A percentile compares a stretch with the other conserved stretches of the same genome.
Conservation (phyloP, 2,329 filamentous ascomycete genomes). For the Aureobasidium sp. region DNA sequence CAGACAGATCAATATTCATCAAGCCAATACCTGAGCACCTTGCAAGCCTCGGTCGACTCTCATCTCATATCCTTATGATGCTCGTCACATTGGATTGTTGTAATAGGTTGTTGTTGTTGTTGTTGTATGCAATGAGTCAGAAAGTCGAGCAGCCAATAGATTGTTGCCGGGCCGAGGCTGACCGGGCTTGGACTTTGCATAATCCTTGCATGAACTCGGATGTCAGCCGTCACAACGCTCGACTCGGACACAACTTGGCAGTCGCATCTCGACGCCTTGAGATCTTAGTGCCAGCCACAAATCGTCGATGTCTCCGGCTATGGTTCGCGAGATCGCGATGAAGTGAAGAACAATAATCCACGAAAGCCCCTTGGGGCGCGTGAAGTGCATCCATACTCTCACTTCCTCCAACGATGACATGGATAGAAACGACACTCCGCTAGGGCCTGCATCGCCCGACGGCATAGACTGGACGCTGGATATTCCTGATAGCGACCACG, state of each 20-base stretch:
- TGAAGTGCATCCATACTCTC: not conserved
- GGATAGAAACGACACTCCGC: not conserved
- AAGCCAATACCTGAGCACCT: not conserved
- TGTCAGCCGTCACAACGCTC: not conserved
- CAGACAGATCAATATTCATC: not conserved
- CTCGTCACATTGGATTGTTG: not conserved
- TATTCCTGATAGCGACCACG: constrained; percentile 23
- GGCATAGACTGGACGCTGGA: constrained; percentile 4
- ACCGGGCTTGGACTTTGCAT: not conserved
- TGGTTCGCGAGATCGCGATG: not conserved
- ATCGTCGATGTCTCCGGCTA: not conserved
- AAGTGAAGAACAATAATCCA: not conserved
- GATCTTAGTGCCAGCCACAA: not conserved
- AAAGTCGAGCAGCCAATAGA: not conserved
- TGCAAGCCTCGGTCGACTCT: no score
- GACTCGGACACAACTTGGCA: not conserved
- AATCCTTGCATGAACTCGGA: not conserved
- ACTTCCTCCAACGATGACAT: not conserved
- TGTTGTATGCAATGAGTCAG: not conserved
- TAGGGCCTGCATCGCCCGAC: not conserved
- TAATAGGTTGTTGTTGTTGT: not conserved
- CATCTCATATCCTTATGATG: not conserved
- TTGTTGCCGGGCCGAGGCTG: not conserved
- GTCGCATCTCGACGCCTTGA: not conserved
- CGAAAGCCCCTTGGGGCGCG: not conserved